Evolutionary conservation across 2,329 filamentous ascomycete genomes (phyloP).

Genomic region (Ceratocystis smalleyi): DNA sequence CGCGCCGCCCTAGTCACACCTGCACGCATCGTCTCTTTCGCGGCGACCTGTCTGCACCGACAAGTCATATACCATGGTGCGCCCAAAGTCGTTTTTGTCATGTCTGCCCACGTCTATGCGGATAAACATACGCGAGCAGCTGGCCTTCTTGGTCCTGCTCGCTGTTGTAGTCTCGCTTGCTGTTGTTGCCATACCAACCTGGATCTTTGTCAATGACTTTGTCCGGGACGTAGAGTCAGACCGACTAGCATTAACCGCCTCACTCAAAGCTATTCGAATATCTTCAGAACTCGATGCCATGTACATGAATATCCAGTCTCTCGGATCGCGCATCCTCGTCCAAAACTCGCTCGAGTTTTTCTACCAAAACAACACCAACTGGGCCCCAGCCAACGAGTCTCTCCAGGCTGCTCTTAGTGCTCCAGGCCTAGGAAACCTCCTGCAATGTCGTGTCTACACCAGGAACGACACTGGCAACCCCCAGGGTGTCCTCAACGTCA

Average conservation of each 20-base stretch:
- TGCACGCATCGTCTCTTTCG: not conserved
- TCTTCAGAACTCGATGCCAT: constrained; percentile 65
- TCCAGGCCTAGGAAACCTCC: constrained; percentile 39
- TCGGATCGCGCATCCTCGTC: constrained; percentile 50
- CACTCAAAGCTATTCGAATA: constrained; percentile 71
- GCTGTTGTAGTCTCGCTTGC: constrained; percentile 60
- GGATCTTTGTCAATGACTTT: constrained; percentile 42
- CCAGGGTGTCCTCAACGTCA: constrained; percentile 48
- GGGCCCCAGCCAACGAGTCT: constrained; percentile 45
- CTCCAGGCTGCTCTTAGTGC: constrained; percentile 53
- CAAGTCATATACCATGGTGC: constrained; percentile 11
- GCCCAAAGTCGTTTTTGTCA: constrained; percentile 14
- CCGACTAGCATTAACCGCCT: constrained; percentile 62
- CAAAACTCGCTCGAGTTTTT: constrained; percentile 38
- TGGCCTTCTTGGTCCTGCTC: constrained; percentile 62
- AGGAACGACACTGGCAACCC: constrained; percentile 44
- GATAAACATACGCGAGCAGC: constrained; percentile 75
- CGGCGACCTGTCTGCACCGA: not conserved
- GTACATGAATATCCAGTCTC: constrained; percentile 56
- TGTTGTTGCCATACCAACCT: constrained; percentile 64
- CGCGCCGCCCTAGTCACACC: not conserved
- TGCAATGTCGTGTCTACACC: constrained; percentile 62
- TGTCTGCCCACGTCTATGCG: constrained; percentile 41
- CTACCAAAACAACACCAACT: constrained; percentile 47
- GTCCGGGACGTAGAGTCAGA: constrained; percentile 38